Base-by-base conservation (phyloP, 2,329 filamentous ascomycete species). In the Colletotrichum eleusines region DNA sequence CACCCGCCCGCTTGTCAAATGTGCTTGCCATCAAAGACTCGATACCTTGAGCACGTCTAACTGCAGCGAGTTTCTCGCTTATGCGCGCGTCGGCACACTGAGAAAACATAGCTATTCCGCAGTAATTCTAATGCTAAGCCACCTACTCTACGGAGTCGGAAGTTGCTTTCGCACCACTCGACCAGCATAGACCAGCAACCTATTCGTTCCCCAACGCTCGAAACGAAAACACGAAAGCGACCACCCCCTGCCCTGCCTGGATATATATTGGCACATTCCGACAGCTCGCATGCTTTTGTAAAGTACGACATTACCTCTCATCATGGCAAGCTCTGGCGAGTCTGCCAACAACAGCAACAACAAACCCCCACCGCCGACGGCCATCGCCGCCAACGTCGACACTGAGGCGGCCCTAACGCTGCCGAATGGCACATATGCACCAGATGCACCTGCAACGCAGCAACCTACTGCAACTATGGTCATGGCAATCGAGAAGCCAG, bases 401-500 rank as follows among this genome's bases (percentile, higher is more conserved):
- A 74, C 72, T 72, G 74, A 74, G 68, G 68, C 73, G 76, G 76
- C 74, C 72, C 75, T 63, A 53, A 61, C 61, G 48, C 23, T 42
- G 40, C 60, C 59, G 55, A 66, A 70, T 46, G 69, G 48, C 26
- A 35, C 55, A 48, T 54, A 38, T 55, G 54, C 53, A 74, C 71
- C 68, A 74, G 75, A 72, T 72, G 74, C 71, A 76, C 78, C 58
- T 40, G 40, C 64, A 68, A 77, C 75, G 74, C 79, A 79, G 75
- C 75, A 71, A 64, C 67, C 67, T 54, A 71, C 69, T 73, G 69
- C 71, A 65, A 73, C 69, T 73, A 69, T 71, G 68, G 74, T 54
- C 73, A 80, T 78, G 76, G 75, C 77, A 73, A 74, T 76, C 72
- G 76, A 75, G 72, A 76, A 74, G 68, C 78, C 77, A 60, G 88